Conservation (phyloP, 2,329 filamentous ascomycete species). For the Fusarium sp. region DNA sequence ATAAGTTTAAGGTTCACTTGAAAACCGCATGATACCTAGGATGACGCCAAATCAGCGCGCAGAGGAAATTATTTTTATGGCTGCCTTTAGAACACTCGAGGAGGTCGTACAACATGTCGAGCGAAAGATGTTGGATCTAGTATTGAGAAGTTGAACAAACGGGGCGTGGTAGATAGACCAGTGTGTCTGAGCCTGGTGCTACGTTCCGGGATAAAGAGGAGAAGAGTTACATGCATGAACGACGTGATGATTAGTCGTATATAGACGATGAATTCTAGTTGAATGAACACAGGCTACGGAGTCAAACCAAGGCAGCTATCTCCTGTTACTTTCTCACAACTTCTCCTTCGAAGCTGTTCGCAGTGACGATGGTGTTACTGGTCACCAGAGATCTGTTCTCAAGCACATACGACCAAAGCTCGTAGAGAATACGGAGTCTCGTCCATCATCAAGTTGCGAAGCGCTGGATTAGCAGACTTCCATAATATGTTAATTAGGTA, state of each 20-base stretch:
- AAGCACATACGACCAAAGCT: constrained; percentile 29
- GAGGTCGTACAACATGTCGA: constrained; percentile 33
- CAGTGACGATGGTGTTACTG: background rate
- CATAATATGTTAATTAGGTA: background rate
- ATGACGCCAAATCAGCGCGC: constrained; percentile 21
- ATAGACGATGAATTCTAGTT: constrained; percentile 39
- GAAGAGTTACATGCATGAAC: constrained; percentile 41
- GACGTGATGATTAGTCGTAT: constrained; percentile 43
- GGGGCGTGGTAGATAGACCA: constrained; percentile 30
- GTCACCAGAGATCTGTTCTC: background rate
- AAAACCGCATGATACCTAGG: constrained; percentile 49
- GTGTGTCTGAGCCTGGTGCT: constrained; percentile 36
- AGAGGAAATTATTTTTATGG: constrained; percentile 24
- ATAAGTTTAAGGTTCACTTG: constrained; percentile 45
- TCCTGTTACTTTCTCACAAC: background rate
- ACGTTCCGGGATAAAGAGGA: constrained; percentile 31
- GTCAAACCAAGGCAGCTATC: background rate
- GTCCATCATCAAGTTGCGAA: constrained; percentile 21
- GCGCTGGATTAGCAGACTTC: constrained; percentile 20
- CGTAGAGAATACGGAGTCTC: constrained; percentile 19
- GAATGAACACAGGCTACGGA: constrained; percentile 17
- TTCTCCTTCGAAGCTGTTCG: background rate
- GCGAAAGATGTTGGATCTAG: constrained; percentile 45
- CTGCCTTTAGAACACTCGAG: constrained; percentile 23
- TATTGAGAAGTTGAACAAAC: constrained; percentile 36